Conservation (phyloP, 306 rosid genomes). For the Prunus campanulata region DNA sequence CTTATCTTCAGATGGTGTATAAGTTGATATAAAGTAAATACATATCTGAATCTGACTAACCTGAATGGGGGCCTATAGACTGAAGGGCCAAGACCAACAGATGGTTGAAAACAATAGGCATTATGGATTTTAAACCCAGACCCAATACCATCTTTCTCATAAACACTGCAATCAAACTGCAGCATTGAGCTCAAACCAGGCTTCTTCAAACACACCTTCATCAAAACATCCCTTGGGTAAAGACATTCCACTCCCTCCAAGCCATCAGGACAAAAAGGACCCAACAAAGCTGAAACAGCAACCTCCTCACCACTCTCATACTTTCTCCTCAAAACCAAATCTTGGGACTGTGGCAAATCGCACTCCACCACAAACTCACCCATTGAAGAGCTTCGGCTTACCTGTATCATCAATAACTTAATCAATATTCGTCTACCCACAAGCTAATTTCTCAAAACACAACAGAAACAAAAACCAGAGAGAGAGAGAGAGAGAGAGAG, state of each 20-base stretch:
- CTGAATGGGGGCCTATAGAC: conserved; percentile 41
- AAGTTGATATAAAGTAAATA: not conserved
- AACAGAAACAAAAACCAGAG: not conserved
- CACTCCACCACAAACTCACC: conserved; percentile 62
- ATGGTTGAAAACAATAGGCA: conserved; percentile 50
- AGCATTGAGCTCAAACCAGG: conserved; percentile 56
- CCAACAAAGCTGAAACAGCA: conserved; percentile 65
- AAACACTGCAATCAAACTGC: conserved; percentile 68
- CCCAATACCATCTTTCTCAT: conserved; percentile 22
- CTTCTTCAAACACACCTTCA: conserved; percentile 76
- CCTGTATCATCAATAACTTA: conserved; percentile 30
- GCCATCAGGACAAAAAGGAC: conserved; percentile 32
- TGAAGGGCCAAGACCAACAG: conserved; percentile 16
- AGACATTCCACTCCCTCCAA: not conserved
- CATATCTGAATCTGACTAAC: conserved; percentile 19
- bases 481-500: not conserved
- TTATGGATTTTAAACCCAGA: conserved; percentile 41
- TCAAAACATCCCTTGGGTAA: conserved; percentile 51
- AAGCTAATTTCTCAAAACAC: not conserved
- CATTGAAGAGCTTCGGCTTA: conserved; percentile 28
- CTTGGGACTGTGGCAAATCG: conserved; percentile 51
- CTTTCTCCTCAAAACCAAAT: conserved; percentile 63
- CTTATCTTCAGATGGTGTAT: not conserved
- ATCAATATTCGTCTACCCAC: not conserved
- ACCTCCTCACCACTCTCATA: conserved; percentile 64